Percentiles rank a stretch among this genome's conserved stretches.
These are phyloP conservation scores for Helicocarpus griseus DNA, from an alignment of 2,329 filamentous ascomycete genomes.

Conservation along the genomic window DNA sequence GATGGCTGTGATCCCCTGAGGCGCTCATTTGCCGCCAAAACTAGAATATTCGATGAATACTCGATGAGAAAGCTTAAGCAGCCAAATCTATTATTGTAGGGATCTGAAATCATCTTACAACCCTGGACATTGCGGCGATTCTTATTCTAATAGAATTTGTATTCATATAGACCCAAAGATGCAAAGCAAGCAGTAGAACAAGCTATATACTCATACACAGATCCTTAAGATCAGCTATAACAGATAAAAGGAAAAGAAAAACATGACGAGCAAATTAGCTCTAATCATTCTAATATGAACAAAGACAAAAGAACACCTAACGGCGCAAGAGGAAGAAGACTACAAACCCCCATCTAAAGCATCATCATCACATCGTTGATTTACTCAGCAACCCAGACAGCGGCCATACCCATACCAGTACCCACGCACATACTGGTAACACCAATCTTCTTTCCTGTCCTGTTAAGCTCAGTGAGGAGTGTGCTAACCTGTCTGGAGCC, in stretches of 20 bases:
- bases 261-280: constrained; percentile 3
- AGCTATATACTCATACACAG: not conserved
- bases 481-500: constrained; percentile 91
- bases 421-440: constrained; percentile 95
- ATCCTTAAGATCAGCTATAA: not conserved
- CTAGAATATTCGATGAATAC: too few relatives aligned
- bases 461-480: constrained; percentile 76
- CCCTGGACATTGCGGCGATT: too few relatives aligned
- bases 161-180: not conserved
- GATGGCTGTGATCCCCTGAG: too few relatives aligned
- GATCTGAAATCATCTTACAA: too few relatives aligned
- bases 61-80: too few relatives aligned
- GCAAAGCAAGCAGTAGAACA: not conserved
- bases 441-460: constrained; percentile 75
- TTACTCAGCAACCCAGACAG: constrained; percentile 91
- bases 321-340: constrained; percentile 9
- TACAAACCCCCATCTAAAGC: not conserved
- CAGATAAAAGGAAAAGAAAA: not conserved
- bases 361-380: constrained; percentile 7
- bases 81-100: too few relatives aligned
- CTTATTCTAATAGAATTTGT: too few relatives aligned
- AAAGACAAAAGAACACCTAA: not conserved
- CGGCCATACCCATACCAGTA: constrained; percentile 96
- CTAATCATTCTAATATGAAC: not conserved
- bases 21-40: too few relatives aligned